Evolutionary conservation across 495 filamentous ascomycete species (phyloP).

Genomic region (Penicillium coffeae): DNA sequence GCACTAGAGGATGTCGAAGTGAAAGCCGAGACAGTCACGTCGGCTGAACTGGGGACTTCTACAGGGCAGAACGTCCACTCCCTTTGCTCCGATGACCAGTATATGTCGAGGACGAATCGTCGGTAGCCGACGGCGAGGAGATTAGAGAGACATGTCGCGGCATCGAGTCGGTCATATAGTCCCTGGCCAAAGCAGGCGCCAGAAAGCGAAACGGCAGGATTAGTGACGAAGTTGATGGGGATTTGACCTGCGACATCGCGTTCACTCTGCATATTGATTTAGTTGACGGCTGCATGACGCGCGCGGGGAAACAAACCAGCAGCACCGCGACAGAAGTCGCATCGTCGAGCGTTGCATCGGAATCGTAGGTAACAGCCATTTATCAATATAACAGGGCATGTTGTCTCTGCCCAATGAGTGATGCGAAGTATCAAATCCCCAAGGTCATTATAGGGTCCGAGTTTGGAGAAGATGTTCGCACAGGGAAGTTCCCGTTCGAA

Average conservation of each 20-base stretch:
- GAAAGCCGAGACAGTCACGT: constrained; percentile 20
- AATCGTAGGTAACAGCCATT: constrained; percentile 35
- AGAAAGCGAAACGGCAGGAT: constrained; percentile 50
- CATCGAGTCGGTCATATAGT: constrained; percentile 43
- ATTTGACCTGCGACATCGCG: constrained; percentile 57
- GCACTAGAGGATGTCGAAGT: constrained; percentile 16
- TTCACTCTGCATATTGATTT: constrained; percentile 44
- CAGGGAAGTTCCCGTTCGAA: constrained; percentile 5
- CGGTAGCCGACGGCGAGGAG: constrained; percentile 56
- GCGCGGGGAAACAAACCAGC: constrained; percentile 25
- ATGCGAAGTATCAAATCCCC: background rate
- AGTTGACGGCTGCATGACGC: constrained; percentile 1
- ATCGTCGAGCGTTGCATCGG: constrained; percentile 28
- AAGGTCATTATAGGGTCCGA: background rate
- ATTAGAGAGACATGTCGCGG: constrained; percentile 56
- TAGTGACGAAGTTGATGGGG: constrained; percentile 59
- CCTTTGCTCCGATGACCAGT: constrained; percentile 53
- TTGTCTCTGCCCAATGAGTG: background rate
- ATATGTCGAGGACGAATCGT: constrained; percentile 58
- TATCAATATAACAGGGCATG: constrained; percentile 10
- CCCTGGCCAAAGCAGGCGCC: constrained; percentile 56
- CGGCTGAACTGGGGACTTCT: constrained; percentile 24
- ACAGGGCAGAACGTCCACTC: constrained; percentile 61
- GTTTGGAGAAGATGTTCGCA: background rate
- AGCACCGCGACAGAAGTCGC: constrained; percentile 34